Conservation (phyloP, 768 basidiomycete genomes). For the Stropharia rugosoannulata region DNA sequence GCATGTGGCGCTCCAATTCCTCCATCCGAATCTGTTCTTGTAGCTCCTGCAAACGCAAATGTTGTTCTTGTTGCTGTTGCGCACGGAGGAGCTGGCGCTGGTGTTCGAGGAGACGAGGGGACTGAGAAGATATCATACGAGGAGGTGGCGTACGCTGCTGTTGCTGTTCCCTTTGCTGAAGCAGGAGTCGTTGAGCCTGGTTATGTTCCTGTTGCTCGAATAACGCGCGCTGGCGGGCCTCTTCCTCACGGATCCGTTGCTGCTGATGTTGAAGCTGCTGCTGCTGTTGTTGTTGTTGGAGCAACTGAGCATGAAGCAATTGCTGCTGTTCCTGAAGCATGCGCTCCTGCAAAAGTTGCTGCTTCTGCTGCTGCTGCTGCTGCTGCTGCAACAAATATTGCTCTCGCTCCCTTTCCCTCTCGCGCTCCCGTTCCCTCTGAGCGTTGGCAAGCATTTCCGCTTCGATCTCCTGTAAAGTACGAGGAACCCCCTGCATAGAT, state of each 20-base stretch:
- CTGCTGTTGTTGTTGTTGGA: constrained; percentile 25
- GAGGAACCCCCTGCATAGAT: constrained; percentile 31
- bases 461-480: constrained; percentile 81
- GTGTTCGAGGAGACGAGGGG: constrained; percentile 78
- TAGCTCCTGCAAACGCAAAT: constrained; percentile 57
- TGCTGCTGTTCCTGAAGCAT: constrained; percentile 29
- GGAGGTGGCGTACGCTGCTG: constrained; percentile 67
- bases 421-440: constrained; percentile 28
- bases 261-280: constrained; percentile 35
- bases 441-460: constrained; percentile 75
- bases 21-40: constrained; percentile 66
- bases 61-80: constrained; percentile 50
- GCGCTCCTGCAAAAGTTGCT: constrained; percentile 24
- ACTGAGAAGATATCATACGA: constrained; percentile 72
- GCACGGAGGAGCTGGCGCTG: constrained; percentile 67
- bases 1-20: constrained; percentile 64
- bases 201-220: constrained; percentile 48
- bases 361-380: constrained; percentile 16
- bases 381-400: constrained; percentile 38
- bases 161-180: constrained; percentile 53
- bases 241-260: constrained; percentile 39
- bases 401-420: constrained; percentile 36
- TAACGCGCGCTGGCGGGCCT: constrained; percentile 39
- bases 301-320: constrained; percentile 16
- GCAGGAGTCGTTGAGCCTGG: constrained; percentile 41